Evolutionary conservation across 441 rosid species (phyloP).

Genomic region (Arabidopsis hybrid): DNA sequence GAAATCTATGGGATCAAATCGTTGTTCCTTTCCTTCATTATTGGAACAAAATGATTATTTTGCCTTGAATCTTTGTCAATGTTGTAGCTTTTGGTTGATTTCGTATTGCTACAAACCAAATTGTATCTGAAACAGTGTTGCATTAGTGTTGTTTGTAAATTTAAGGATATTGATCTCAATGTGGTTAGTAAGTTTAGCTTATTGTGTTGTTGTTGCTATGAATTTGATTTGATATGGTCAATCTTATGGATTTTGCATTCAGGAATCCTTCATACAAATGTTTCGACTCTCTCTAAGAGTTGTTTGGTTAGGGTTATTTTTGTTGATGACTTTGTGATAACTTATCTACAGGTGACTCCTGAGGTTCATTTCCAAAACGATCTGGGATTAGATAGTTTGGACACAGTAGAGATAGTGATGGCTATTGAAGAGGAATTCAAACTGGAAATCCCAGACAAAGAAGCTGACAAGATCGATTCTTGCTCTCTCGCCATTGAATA

Average conservation of each 20-base stretch:
- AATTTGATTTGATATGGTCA: neutral
- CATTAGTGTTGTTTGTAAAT: neutral
- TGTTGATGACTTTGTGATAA: constrained; percentile 1
- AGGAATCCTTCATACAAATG: constrained; percentile 1
- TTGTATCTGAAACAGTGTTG: constrained; percentile 1
- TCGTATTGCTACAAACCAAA: neutral
- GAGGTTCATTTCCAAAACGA: constrained; percentile 91
- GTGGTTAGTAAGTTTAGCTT: constrained; percentile 11
- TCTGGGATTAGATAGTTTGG: constrained; percentile 92
- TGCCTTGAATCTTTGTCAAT: neutral
- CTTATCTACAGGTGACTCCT: constrained; percentile 64
- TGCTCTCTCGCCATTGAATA: constrained; percentile 86
- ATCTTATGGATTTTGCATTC: neutral
- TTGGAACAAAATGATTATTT: neutral
- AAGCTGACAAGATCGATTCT: constrained; percentile 90
- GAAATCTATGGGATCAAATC: neutral
- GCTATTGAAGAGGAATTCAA: constrained; percentile 96
- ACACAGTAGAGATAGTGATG: constrained; percentile 94
- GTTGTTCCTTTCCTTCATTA: neutral
- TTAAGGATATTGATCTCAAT: neutral
- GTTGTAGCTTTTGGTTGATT: constrained; percentile 17
- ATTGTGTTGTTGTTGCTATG: constrained; percentile 2
- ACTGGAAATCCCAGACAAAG: constrained; percentile 95
- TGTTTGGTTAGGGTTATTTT: neutral
- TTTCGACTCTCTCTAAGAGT: neutral